Percentiles rank a stretch among this genome's conserved stretches.
phyloP scores from a whole-genome alignment of 2,329 filamentous ascomycete genomes.

The Apiospora pterosperma region DNA sequence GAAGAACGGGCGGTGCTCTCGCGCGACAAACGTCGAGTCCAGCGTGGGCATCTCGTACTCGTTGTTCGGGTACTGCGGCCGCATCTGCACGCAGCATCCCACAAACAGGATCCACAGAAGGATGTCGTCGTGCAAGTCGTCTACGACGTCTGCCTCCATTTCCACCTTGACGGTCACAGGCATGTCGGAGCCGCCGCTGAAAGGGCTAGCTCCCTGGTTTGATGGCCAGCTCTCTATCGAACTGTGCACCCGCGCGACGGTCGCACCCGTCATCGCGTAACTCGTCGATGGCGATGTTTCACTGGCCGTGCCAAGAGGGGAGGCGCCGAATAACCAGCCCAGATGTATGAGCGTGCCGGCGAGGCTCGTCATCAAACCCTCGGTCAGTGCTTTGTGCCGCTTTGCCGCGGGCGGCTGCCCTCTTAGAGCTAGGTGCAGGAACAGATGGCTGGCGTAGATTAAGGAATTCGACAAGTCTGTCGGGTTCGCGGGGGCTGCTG shows the following conservation, averaged over 20 bases:
- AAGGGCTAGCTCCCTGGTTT: not conserved
- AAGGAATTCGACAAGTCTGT: slow-evolving; percentile 26
- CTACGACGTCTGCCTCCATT: not conserved
- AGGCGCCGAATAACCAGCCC: slow-evolving; percentile 18
- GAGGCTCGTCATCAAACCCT: slow-evolving; percentile 24
- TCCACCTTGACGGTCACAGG: not conserved
- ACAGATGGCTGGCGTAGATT: slow-evolving; percentile 26
- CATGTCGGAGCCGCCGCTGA: not conserved
- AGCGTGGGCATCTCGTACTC: slow-evolving; percentile 11
- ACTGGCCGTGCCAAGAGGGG: slow-evolving; percentile 6
- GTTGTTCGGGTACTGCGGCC: slow-evolving; percentile 8
- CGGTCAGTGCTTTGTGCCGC: slow-evolving; percentile 24
- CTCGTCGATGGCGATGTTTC: not conserved
- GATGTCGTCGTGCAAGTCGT: slow-evolving; percentile 25
- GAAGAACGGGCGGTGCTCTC: slow-evolving; percentile 26
- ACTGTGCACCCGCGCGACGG: not conserved
- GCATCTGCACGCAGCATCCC: slow-evolving; percentile 25
- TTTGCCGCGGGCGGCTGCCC: slow-evolving; percentile 28
- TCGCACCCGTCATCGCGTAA: not conserved
- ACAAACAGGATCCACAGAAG: slow-evolving; percentile 29
- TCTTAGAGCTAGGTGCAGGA: slow-evolving; percentile 27
- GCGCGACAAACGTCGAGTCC: slow-evolving; percentile 13
- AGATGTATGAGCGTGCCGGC: slow-evolving; percentile 20
- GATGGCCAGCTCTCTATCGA: slow-evolving; percentile 6
- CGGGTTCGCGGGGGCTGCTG: not conserved